Evolutionary conservation across 371 early-diverging fungal species (phyloP).

Genomic region (Mucor ambiguus): DNA sequence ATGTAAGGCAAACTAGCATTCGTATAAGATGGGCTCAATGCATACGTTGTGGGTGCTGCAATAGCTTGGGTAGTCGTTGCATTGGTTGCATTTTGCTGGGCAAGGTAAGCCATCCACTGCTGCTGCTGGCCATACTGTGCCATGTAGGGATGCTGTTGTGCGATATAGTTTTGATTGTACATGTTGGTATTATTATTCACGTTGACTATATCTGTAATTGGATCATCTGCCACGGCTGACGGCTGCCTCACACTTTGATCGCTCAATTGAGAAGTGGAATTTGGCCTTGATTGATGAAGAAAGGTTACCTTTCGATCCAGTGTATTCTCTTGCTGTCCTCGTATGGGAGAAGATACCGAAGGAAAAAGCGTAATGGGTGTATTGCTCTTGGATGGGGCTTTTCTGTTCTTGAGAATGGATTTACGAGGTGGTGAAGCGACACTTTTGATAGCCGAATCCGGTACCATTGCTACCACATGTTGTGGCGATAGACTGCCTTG

Average conservation of each 20-base stretch:
- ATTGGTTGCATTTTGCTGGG: not conserved
- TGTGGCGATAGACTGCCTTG: not conserved
- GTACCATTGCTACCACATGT: not conserved
- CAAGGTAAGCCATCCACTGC: not conserved
- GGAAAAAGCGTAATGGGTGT: not conserved
- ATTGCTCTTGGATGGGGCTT: not conserved
- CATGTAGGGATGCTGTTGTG: not conserved
- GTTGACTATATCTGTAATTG: not conserved
- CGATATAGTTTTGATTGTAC: not conserved
- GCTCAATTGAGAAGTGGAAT: not conserved
- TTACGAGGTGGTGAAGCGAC: not conserved
- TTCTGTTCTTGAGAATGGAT: not conserved
- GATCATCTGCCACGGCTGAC: not conserved
- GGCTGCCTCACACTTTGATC: not conserved
- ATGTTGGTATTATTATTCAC: not conserved
- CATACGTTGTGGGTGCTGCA: not conserved
- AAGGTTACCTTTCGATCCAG: not conserved
- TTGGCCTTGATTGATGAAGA: not conserved
- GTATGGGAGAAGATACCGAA: not conserved
- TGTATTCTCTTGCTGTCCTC: not conserved
- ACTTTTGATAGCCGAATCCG: not conserved
- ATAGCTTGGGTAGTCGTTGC: not conserved
- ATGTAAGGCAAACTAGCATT: not conserved
- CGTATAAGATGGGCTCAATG: not conserved
- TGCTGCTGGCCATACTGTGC: not conserved